A percentile compares a stretch with the other conserved stretches of the same genome.
phyloP scores from a whole-genome alignment of 2,329 filamentous ascomycete species.

The Penicillium sp. region DNA sequence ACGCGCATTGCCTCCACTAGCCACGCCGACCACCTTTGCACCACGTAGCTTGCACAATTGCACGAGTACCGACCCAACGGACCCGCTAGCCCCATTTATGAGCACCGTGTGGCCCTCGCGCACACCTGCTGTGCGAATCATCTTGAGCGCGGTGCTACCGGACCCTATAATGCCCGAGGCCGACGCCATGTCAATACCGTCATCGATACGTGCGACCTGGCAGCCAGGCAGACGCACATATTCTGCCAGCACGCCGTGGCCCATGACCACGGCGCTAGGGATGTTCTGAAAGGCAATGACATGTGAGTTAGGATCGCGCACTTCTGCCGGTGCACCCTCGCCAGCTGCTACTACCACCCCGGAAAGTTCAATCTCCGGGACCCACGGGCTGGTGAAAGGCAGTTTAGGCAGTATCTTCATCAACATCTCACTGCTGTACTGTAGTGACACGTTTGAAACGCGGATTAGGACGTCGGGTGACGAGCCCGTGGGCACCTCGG shows the following conservation, averaged over 20 bases:
- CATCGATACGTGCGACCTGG: slow-evolving; percentile 4
- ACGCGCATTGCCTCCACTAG: slow-evolving; percentile 14
- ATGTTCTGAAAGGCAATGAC: slow-evolving; percentile 12
- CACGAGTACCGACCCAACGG: slow-evolving; percentile 14
- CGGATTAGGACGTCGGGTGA: slow-evolving; percentile 15
- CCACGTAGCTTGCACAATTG: slow-evolving; percentile 15
- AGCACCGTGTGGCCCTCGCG: slow-evolving; percentile 13
- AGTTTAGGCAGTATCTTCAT: slow-evolving; percentile 9
- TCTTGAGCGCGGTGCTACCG: slow-evolving; percentile 15
- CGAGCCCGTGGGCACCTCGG: slow-evolving; percentile 4
- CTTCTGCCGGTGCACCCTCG: slow-evolving; percentile 6
- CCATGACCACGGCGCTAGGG: not conserved
- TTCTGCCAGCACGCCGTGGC: slow-evolving; percentile 9
- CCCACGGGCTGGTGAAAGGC: slow-evolving; percentile 9
- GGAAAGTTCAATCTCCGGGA: slow-evolving; percentile 16
- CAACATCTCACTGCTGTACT: slow-evolving; percentile 6
- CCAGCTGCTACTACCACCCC: slow-evolving; percentile 14
- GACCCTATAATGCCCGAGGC: slow-evolving; percentile 11
- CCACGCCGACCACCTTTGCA: slow-evolving; percentile 14
- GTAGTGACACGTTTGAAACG: slow-evolving; percentile 15
- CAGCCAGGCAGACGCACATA: slow-evolving; percentile 8
- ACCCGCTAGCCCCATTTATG: slow-evolving; percentile 16
- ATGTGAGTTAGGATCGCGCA: slow-evolving; percentile 8
- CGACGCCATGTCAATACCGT: slow-evolving; percentile 10
- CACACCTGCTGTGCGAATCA: slow-evolving; percentile 14